Evolutionary conservation across 176 grass and related monocot genomes (phyloP).

Genomic region (Saccharum officinarum): DNA sequence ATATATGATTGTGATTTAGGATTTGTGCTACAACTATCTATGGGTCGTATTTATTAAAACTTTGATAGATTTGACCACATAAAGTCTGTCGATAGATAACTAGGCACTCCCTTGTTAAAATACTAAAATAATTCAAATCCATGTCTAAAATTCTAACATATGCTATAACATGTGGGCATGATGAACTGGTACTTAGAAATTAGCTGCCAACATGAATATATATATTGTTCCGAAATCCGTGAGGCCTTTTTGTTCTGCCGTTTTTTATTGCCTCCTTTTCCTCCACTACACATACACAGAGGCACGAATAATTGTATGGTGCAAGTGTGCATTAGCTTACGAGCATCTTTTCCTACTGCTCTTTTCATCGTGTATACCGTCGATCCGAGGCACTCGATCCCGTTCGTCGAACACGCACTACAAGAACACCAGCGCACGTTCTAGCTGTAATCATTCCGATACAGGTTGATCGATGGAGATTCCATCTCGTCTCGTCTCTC

Average conservation of each 20-base stretch:
- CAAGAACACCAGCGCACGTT: background rate
- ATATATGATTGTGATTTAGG: too few species aligned
- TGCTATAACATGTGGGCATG: background rate
- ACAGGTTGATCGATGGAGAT: constrained; percentile 26
- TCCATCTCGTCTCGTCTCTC: background rate
- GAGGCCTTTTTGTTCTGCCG: background rate
- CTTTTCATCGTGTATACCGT: background rate
- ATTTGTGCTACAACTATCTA: too few species aligned
- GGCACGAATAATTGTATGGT: constrained; percentile 26
- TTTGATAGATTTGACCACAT: too few species aligned
- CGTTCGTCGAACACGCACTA: background rate
- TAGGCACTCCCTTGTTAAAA: too few species aligned
- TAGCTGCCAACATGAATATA: background rate
- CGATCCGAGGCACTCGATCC: constrained; percentile 21
- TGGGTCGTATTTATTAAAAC: too few species aligned
- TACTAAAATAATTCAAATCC: too few species aligned
- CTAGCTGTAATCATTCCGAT: constrained; percentile 2
- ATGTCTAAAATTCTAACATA: too few species aligned
- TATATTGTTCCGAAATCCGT: background rate
- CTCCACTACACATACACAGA: constrained; percentile 5
- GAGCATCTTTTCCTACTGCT: background rate
- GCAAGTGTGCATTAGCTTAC: constrained; percentile 5
- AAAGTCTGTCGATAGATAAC: too few species aligned
- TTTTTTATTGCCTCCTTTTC: constrained; percentile 26
- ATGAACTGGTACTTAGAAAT: background rate